These are phyloP conservation scores for Termitomyces bulborhizus DNA, from an alignment of 768 basidiomycete species.

Conservation along the genomic window DNA sequence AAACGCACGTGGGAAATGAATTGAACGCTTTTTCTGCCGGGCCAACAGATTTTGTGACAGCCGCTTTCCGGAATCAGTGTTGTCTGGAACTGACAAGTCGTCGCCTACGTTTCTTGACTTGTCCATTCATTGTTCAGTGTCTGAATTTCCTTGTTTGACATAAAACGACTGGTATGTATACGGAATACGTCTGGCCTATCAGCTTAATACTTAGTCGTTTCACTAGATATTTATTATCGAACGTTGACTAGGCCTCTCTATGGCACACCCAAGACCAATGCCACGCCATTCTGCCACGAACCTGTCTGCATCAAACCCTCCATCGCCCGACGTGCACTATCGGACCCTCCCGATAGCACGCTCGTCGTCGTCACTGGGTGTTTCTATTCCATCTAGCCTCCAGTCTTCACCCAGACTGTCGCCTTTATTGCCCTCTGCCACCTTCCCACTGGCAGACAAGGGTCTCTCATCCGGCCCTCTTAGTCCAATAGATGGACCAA, in stretches of 20 bases:
- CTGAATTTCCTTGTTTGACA: no score
- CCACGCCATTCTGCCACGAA: conserved; percentile 12
- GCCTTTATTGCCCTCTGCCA: conserved; percentile 45
- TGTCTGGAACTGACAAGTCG: conserved; percentile 6
- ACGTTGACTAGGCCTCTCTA: conserved; percentile 2
- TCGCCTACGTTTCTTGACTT: not conserved
- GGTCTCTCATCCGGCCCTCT: conserved; percentile 22
- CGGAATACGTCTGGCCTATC: not conserved
- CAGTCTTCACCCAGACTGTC: conserved; percentile 39
- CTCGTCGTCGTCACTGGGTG: conserved; percentile 40
- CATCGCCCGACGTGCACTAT: conserved; percentile 50
- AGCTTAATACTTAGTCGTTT: conserved; percentile 1
- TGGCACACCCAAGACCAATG: conserved; percentile 14
- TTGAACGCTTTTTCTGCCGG: conserved; percentile 12
- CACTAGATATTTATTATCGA: conserved; percentile 6
- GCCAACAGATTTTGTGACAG: conserved; percentile 15
- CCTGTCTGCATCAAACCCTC: conserved; percentile 11
- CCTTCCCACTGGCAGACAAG: conserved; percentile 36
- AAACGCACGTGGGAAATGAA: conserved; percentile 9
- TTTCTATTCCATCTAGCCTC: conserved; percentile 23
- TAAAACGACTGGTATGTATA: not conserved
- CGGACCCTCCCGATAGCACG: conserved; percentile 52
- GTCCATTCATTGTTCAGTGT: not conserved
- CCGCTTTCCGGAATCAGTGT: conserved; percentile 4
- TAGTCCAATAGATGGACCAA: conserved; percentile 34